These are phyloP conservation scores for Amanita inopinata DNA, from an alignment of 768 basidiomycete genomes.

Conservation along the genomic window DNA sequence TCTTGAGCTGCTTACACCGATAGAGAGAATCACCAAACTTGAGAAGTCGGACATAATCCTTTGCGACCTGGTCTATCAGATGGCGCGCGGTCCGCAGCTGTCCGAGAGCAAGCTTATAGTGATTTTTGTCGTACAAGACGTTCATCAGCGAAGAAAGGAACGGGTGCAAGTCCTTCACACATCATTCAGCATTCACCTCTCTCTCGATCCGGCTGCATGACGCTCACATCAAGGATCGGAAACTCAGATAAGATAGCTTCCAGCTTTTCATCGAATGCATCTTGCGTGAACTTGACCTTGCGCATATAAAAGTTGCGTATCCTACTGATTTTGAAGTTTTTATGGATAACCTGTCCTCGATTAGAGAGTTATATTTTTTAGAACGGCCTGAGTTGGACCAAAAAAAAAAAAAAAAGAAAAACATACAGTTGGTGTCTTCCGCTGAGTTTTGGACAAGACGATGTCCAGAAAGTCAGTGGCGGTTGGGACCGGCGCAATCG, in stretches of 20 bases:
- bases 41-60: constrained; percentile 92
- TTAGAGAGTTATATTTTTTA: no score
- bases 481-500: constrained; percentile 97
- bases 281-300: constrained; percentile 98
- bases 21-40: constrained; percentile 98
- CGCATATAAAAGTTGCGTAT: constrained; percentile 99
- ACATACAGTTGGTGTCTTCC: constrained; percentile 90
- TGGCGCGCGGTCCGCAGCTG: constrained; percentile 94
- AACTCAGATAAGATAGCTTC: constrained; percentile 91
- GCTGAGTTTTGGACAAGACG: constrained; percentile 86
- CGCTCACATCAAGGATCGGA: constrained; percentile 89
- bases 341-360: constrained; percentile 80
- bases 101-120: constrained; percentile 97
- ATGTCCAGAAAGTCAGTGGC: constrained; percentile 93
- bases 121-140: constrained; percentile 99
- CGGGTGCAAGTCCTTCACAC: constrained; percentile 80
- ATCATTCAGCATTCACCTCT: not conserved
- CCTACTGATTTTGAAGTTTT: constrained; percentile 99
- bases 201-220: not conserved
- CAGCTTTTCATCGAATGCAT: constrained; percentile 93
- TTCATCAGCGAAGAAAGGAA: constrained; percentile 95
- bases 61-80: constrained; percentile 93
- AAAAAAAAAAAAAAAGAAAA: not conserved
- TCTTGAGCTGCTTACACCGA: constrained; percentile 97
- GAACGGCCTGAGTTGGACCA: not conserved